phyloP scores from a whole-genome alignment of 169 alveolate species.

The Plasmodium gonderi region DNA sequence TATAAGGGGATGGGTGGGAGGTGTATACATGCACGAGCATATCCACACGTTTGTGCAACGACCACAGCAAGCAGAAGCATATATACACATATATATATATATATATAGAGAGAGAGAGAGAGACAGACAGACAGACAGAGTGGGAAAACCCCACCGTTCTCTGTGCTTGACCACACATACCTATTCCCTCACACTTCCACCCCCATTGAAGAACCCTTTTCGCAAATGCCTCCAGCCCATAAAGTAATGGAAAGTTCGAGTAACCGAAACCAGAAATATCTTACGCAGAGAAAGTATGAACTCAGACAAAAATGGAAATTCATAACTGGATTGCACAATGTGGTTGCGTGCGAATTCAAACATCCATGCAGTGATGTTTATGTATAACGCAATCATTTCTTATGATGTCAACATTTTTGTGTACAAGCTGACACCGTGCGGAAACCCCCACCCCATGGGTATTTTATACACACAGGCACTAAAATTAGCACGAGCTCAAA shows the following conservation, averaged over 20 bases:
- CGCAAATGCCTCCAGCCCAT: constrained; percentile 17
- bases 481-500: too few species aligned
- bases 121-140: too few species aligned
- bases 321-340: too few species aligned
- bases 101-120: too few species aligned
- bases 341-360: neutral
- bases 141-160: neutral
- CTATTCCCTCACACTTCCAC: neutral
- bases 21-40: neutral
- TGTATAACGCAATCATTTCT: neutral
- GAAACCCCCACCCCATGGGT: too few species aligned
- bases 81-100: neutral
- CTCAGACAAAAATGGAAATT: neutral
- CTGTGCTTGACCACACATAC: neutral
- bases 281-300: constrained; percentile 49
- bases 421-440: too few species aligned
- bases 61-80: too few species aligned
- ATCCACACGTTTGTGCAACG: neutral
- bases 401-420: too few species aligned
- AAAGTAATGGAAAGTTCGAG: constrained; percentile 4
- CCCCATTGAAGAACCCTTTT: constrained; percentile 10
- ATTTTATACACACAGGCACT: neutral
- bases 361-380: neutral
- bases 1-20: too few species aligned
- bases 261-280: constrained; percentile 15